A percentile compares a stretch with the other conserved stretches of the same genome.
Conservation (phyloP, 345 rosid species). For the Eutrema japonicum region DNA sequence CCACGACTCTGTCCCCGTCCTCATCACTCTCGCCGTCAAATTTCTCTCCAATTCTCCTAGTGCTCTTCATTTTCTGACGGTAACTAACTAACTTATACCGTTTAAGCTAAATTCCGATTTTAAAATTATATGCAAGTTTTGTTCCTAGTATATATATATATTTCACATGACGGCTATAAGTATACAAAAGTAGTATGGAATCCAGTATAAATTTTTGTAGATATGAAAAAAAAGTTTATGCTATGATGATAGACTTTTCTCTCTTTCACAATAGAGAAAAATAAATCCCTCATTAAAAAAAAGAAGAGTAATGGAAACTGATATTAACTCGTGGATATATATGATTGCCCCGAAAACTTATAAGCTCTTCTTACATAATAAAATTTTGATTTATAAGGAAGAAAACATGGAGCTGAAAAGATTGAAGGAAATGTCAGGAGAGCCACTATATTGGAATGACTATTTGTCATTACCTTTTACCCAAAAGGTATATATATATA, state of each 20-base stretch:
- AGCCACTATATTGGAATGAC: conserved; percentile 78
- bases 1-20: conserved; percentile 95
- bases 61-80: conserved; percentile 75
- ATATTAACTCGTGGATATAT: conserved; percentile 14
- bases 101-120: neutral
- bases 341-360: conserved; percentile 16
- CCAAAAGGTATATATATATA: conserved; percentile 66
- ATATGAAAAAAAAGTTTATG: neutral
- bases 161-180: neutral
- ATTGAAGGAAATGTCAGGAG: conserved; percentile 61
- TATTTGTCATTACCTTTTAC: conserved; percentile 82
- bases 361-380: neutral
- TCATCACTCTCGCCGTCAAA: conserved; percentile 84
- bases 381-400: conserved; percentile 50
- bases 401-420: conserved; percentile 83
- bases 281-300: neutral
- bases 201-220: neutral
- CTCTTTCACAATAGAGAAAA: conserved; percentile 8
- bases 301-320: neutral
- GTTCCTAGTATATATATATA: neutral
- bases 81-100: conserved; percentile 40
- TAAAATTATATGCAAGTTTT: neutral
- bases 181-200: conserved; percentile 1
- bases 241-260: conserved; percentile 16
- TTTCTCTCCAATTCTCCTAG: conserved; percentile 83